Base-by-base conservation (phyloP, 2,329 filamentous ascomycete species). In the Paradendryphiella salina region DNA sequence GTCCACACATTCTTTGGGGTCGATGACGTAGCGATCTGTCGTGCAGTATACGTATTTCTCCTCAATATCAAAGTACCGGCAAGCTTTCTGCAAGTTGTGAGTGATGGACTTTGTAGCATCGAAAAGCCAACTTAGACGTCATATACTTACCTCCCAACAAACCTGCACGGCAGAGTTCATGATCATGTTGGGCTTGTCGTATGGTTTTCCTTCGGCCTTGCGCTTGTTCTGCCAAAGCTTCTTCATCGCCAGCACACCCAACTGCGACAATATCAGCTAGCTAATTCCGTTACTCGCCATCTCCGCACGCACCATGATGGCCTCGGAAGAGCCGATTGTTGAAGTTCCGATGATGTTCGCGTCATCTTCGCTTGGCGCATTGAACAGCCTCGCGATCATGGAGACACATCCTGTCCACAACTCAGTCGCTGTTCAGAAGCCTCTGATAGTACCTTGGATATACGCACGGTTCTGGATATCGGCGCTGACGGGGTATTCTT, bases 101-200 rank as follows among this genome's bases (percentile, higher is more conserved):
- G 44, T 39, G 14, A 7, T 17, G 28, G n/a, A 5, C 6, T 5
- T 2, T 17, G 8, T 15, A 20, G 15, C 11, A 3, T 2, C 18
- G n/a, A 10, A 11, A 15, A 4, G 10, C 13, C 11, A 1, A 20
- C 14, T 18, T 2, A 21, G n/a, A 26, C 1, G 5, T 15, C 1
- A 13, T 4, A 21, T 5, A 54, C 51, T 47, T 1, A 62, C 59
- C 52, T 96, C 91, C 92, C 92, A 96, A 80, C 91, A 96, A 33
- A 96, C 93, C 76, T 97, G 93, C 2, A 96, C 93, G 26, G 93
- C 92, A 20, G 89, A 90, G 65, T 89, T 94, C 93, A 97, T 96
- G 79, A 97, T 79, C 55, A 97, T 87, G 76, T 97, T 97, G 47
- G 93, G 93, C 36, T 82, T 82, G 56, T 91, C 89, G 54, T 74